Evolutionary conservation across 208 protist species (phyloP), one percentile per base, ranked within the genome.

Genomic region (Leishmania tarentolae): DNA sequence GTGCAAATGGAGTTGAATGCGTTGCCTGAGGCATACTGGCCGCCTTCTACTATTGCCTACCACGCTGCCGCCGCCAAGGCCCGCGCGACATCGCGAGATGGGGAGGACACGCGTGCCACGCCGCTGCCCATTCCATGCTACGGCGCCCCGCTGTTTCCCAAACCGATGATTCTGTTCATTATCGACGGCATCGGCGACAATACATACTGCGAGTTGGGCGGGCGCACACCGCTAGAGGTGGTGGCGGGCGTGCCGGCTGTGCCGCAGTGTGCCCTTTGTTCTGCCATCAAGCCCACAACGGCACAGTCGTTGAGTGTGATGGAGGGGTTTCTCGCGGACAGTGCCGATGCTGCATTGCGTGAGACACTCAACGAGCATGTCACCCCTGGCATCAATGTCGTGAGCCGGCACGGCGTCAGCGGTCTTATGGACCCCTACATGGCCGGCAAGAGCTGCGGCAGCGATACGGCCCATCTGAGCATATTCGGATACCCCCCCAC

Each of bases 171-270:
- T 19, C 80, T 95, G 9, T 92, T 95, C 80, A 93, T 95, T 77
- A 92, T 95, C 76, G 92, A 95, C 83, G 92, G 92, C 40, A 81
- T 95, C 35, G 92, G 90, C 47, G 92, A 95, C 76, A 90, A 84
- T 78, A 92, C 90, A 5, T 93, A 93, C 79, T 1, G 72, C 2
- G 88, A 92, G 81, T 80, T 95, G 28, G 87, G 87, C 42, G 40
- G 80, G 8, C 90, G 92, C 63, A 93, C 92, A 24, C 92, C 92
- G n/a, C 84, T 95, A 66, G 88, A 95, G 84, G 89, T 92, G 52
- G 91, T 95, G 46, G 82, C 88, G 3, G 90, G 90, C 35, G 84
- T 91, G 52, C 80, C 85, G 7, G 65, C 81, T 57, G 59, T 9
- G 44, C 56, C 79, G 13, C 57, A 0, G 15, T n/a, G 37, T 42